phyloP scores from a whole-genome alignment of 495 filamentous ascomycete genomes.

The Aspergillus funiculosus region DNA sequence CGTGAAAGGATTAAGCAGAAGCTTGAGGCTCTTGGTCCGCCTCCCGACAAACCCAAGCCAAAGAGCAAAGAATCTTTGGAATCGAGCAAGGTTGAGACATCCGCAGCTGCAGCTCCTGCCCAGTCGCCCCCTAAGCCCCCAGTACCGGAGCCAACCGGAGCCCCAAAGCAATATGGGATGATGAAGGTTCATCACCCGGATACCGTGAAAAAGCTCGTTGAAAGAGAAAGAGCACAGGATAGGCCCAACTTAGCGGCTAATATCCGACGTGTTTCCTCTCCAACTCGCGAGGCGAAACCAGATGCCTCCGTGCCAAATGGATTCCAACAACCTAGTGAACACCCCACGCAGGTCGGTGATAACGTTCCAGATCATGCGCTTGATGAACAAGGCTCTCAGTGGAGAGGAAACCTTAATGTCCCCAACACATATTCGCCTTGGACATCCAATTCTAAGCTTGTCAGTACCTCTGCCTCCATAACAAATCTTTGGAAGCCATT shows the following conservation, averaged over 20 bases:
- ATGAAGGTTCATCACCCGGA: slow-evolving; percentile 54
- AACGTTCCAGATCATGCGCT: slow-evolving; percentile 22
- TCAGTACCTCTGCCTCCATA: slow-evolving; percentile 33
- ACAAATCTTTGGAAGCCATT: slow-evolving; percentile 73
- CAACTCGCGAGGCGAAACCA: slow-evolving; percentile 30
- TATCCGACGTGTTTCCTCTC: slow-evolving; percentile 30
- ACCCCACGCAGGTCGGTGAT: slow-evolving; percentile 15
- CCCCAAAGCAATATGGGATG: slow-evolving; percentile 53
- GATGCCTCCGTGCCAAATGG: slow-evolving; percentile 30
- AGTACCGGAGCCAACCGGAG: slow-evolving; percentile 46
- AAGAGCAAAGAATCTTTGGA: slow-evolving; percentile 34
- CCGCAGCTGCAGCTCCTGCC: slow-evolving; percentile 20
- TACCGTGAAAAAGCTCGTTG: slow-evolving; percentile 39
- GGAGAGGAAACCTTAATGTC: slow-evolving; percentile 34
- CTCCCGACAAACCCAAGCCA: slow-evolving; percentile 53
- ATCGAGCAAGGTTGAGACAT: slow-evolving; percentile 23
- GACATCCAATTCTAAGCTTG: slow-evolving; percentile 34
- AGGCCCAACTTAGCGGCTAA: slow-evolving; percentile 25
- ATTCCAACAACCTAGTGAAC: slow-evolving; percentile 18
- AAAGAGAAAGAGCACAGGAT: slow-evolving; percentile 35
- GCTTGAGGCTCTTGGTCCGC: slow-evolving; percentile 67
- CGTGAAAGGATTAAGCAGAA: slow-evolving; percentile 79
- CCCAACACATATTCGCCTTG: slow-evolving; percentile 36
- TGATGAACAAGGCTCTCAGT: slow-evolving; percentile 35
- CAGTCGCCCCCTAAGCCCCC: slow-evolving; percentile 50